Conservation (phyloP, 164 flowering plant species). For the Saururus chinensis region DNA sequence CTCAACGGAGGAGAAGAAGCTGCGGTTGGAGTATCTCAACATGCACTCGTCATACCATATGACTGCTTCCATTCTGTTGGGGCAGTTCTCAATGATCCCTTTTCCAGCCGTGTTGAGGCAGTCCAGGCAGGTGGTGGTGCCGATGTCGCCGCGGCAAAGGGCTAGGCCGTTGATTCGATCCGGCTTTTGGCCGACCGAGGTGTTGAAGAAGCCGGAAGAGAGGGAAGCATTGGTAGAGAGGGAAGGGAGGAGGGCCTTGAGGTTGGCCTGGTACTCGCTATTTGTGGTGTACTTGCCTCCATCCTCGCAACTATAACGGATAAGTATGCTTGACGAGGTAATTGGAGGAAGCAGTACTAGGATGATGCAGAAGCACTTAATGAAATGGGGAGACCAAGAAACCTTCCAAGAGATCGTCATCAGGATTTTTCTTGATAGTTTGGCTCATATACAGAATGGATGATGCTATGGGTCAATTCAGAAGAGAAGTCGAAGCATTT, state of each 20-base stretch:
- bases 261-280: constrained; percentile 6
- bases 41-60: constrained; percentile 27
- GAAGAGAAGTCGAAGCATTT: no score
- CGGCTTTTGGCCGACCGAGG: constrained; percentile 1
- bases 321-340: no score
- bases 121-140: constrained; percentile 3
- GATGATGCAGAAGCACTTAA: no score
- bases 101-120: constrained; percentile 12
- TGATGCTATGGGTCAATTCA: no score
- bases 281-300: constrained; percentile 1
- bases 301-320: not conserved
- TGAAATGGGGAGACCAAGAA: no score
- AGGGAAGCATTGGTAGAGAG: not conserved
- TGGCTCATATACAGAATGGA: no score
- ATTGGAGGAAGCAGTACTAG: no score
- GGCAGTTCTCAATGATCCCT: constrained; percentile 10
- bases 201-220: constrained; percentile 4
- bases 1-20: constrained; percentile 6
- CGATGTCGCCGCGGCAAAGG: constrained; percentile 10
- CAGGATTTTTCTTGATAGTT: no score
- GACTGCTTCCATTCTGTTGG: constrained; percentile 10
- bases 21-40: constrained; percentile 18
- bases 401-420: no score
- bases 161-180: constrained; percentile 7
- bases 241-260: constrained; percentile 5